Conservation (phyloP, 2,329 filamentous ascomycete genomes). For the Penicillium sclerotiorum region DNA sequence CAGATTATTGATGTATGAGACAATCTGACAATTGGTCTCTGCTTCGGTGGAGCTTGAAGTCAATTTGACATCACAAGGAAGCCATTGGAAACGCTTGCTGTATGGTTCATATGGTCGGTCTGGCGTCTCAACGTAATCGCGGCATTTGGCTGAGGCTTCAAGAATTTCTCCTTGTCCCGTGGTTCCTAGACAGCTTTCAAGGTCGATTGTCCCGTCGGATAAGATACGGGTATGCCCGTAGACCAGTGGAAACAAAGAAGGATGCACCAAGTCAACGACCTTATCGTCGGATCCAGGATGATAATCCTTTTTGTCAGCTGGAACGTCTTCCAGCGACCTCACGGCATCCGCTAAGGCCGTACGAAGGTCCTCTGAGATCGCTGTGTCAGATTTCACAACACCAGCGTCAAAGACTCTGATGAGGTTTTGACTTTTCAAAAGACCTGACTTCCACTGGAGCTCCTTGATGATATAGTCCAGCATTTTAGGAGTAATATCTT, state of each 20-base stretch:
- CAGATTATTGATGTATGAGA: constrained; percentile 13
- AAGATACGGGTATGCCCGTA: constrained; percentile 34
- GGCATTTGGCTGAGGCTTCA: background rate
- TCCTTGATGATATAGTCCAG: constrained; percentile 49
- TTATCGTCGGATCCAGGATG: constrained; percentile 61
- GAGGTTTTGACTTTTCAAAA: constrained; percentile 43
- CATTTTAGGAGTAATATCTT: constrained; percentile 38
- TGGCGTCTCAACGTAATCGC: too few relatives aligned
- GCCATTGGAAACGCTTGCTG: constrained; percentile 10
- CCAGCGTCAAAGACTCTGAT: constrained; percentile 49
- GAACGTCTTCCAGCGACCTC: constrained; percentile 55
- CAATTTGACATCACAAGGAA: constrained; percentile 13
- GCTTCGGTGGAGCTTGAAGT: background rate
- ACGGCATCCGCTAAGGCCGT: constrained; percentile 52
- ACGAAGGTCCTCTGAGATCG: constrained; percentile 46
- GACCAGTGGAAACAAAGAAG: constrained; percentile 52
- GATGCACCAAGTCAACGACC: constrained; percentile 67
- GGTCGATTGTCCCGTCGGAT: constrained; percentile 15
- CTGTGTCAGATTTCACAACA: constrained; percentile 58
- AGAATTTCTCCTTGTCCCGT: constrained; percentile 18
- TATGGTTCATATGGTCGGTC: background rate
- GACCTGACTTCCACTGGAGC: constrained; percentile 52
- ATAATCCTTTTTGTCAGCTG: constrained; percentile 61
- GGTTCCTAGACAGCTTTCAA: constrained; percentile 28
- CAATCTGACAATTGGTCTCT: constrained; percentile 5